phyloP scores from a whole-genome alignment of 116 monocot genomes.

The Trichopus zeylanicus region DNA sequence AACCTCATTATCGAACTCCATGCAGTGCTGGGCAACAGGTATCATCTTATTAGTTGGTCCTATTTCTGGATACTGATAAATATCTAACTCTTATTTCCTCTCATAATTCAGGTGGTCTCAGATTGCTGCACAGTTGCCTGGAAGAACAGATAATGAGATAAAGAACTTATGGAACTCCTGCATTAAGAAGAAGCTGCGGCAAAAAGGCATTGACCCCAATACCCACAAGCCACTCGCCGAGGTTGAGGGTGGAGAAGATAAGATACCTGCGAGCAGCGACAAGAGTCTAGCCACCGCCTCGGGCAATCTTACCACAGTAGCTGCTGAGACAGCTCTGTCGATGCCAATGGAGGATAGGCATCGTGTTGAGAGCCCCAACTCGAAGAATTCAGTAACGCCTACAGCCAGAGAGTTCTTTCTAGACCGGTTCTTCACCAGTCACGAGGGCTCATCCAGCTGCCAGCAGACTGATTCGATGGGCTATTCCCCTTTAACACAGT shows the following conservation, averaged over 20 bases:
- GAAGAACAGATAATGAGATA: conserved; percentile 87
- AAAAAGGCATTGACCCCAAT: conserved; percentile 79
- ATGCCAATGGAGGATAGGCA: not conserved
- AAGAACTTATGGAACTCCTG: conserved; percentile 88
- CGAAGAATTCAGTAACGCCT: conserved; percentile 1
- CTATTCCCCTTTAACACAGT: conserved; percentile 10
- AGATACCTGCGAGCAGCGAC: not conserved
- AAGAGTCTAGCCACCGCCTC: not conserved
- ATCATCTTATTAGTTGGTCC: not conserved
- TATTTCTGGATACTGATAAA: not conserved
- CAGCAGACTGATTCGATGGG: not conserved
- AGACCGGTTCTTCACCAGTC: not conserved
- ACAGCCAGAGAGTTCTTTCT: conserved; percentile 7
- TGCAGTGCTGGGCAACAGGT: conserved; percentile 85
- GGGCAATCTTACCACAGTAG: not conserved
- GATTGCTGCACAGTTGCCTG: conserved; percentile 77
- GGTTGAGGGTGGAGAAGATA: conserved; percentile 13
- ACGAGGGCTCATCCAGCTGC: conserved; percentile 1
- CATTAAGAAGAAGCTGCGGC: conserved; percentile 89
- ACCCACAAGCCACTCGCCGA: conserved; percentile 69
- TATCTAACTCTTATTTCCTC: not conserved
- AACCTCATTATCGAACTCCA: conserved; percentile 77
- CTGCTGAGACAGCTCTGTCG: not conserved
- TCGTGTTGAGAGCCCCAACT: not conserved
- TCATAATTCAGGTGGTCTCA: conserved; percentile 62